Evolutionary conservation across 139 green algal genomes (phyloP), one percentile per base, ranked within the genome.

Genomic region (Chlorella sp.): DNA sequence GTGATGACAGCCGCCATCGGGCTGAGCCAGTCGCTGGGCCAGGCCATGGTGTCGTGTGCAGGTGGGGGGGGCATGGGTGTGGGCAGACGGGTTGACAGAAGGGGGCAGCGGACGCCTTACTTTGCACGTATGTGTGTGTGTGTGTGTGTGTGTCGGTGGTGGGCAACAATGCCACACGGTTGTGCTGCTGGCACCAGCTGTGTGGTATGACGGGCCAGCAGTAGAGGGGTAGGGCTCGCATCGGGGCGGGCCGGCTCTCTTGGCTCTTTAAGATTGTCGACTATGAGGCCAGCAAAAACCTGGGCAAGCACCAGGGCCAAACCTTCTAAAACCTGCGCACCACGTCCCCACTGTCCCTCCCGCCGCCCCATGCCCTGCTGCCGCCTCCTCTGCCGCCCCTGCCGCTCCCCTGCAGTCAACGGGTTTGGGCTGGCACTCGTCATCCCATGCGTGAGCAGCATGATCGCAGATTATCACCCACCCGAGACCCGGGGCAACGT

Each of bases 381-480:
- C 77, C 40, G 37, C 77, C 37, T 7, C 34, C n/a, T 83, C 24
- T 22, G 39, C 24, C 53, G 37, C 11, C 57, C 21, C 1, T 53
- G 53, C 22, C 60, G 9, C 30, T n/a, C 83, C 22, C 30, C 16
- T 69, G 42, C 86, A 94, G 90, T 96, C 16, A 98, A 98, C 89
- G 96, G 96, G 3, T 36, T 97, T 66, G 95, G 95, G 9, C 92
- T 97, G 68, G 92, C 95, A 0, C 90, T 98, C 21, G 94, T 97
- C 19, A 95, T 98, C 37, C 96, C 96, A 42, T 95, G 93, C 90
- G 83, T 92, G 24, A 91, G 95, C 79, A 93, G 79, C 57, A 91
- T 98, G 30, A 91, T 96, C 16, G 96, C 96, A 4, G 96, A 98
- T 89, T 95, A 94, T 68, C 91, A 96, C 81, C 89, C 91, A 16